Conservation (phyloP, 345 rosid species). For the Citrus inodora region DNA sequence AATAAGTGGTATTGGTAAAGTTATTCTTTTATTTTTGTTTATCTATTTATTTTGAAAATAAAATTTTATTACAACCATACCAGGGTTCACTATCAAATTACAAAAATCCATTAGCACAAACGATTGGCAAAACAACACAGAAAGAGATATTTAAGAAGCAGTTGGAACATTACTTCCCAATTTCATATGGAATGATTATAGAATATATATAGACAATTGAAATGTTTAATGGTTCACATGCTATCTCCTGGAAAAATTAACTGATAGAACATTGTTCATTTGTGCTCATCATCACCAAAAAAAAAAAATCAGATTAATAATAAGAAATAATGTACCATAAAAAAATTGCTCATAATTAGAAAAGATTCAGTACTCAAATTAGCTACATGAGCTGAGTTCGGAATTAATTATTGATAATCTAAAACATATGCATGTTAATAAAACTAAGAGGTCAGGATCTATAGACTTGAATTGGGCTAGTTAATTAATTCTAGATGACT, state of each 20-base stretch:
- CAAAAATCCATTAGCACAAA: no score
- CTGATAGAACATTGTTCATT: neutral
- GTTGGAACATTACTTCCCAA: neutral
- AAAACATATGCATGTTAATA: no score
- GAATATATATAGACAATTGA: no score
- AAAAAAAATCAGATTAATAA: neutral
- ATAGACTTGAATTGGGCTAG: neutral
- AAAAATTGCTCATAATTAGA: neutral
- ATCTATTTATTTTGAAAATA: no score
- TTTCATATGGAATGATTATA: neutral
- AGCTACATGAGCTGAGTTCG: neutral
- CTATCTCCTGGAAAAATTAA: neutral
- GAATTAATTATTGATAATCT: neutral
- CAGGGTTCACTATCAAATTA: no score
- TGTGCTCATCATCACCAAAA: neutral
- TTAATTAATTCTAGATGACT: neutral
- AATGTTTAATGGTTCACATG: neutral
- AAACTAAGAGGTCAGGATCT: neutral
- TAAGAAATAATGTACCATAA: neutral
- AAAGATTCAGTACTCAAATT: neutral
- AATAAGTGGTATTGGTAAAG: no score
- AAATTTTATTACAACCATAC: no score
- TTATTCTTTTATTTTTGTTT: no score
- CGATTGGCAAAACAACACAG: no score
- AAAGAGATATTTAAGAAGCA: neutral